Percentiles rank a stretch among this genome's conserved stretches.
Evolutionary conservation across 441 rosid species (phyloP).

Genomic region (Erodium texanum): DNA sequence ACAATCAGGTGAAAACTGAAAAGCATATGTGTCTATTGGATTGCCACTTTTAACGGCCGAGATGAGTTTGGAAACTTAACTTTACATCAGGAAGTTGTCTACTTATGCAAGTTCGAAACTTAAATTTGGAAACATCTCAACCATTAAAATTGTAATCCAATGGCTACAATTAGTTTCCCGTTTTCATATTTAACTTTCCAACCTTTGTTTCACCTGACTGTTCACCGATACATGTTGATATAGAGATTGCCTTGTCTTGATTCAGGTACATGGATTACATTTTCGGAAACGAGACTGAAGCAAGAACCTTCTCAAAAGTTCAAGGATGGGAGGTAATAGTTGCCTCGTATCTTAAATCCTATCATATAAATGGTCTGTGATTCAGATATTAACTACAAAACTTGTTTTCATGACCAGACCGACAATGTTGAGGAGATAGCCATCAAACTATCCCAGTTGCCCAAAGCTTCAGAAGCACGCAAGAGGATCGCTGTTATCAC

Average conservation of each 20-base stretch:
- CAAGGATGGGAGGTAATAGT: conserved; percentile 86
- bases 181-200: too few relatives aligned
- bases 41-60: too few relatives aligned
- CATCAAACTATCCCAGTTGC: conserved; percentile 74
- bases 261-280: conserved; percentile 78
- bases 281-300: conserved; percentile 93
- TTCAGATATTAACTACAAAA: conserved; percentile 9
- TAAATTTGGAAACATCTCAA: too few relatives aligned
- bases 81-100: too few relatives aligned
- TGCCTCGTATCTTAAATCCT: not conserved
- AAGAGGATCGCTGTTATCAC: conserved; percentile 93
- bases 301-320: conserved; percentile 79
- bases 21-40: too few relatives aligned
- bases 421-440: conserved; percentile 88
- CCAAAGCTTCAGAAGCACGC: conserved; percentile 71
- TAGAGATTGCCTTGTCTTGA: conserved; percentile 5
- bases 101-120: too few relatives aligned
- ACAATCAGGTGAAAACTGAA: too few relatives aligned
- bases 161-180: too few relatives aligned
- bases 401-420: conserved; percentile 40
- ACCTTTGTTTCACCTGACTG: too few relatives aligned
- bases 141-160: too few relatives aligned
- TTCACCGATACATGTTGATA: not conserved
- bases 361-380: not conserved
- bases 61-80: too few relatives aligned